Base-by-base conservation (phyloP, 2,329 filamentous ascomycete species). In the Teratosphaeria pseudoeucalypti region DNA sequence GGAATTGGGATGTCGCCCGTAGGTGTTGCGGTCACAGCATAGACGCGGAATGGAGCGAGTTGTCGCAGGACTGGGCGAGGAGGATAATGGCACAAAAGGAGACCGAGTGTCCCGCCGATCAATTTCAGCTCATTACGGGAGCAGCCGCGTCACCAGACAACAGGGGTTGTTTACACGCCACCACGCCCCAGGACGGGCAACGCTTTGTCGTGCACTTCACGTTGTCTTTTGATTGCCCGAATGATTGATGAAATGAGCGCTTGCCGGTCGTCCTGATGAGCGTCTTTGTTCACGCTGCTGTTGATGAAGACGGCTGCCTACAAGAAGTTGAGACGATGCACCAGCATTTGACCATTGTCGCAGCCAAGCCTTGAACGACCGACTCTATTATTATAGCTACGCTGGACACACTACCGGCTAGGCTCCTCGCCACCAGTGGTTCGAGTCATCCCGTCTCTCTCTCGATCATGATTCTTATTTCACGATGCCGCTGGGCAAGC, bases 1-100 rank as follows among this genome's bases (percentile, higher is more conserved):
- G 60, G 60, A 62, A 62, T 60, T 52, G 47, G 54, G 55, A 43
- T 32, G 39, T 58, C 56, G 58, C 29, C 16, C 34, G 27, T 29
- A 53, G 47, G 57, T 54, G 49, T 34, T 32, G 47, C 32, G 57
- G 23, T 55, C 57, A 55, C 57, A 55, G 57, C 53, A 32, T 32
- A 32, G 53, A 54, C 34, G 23, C 53, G 53, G 53, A 9, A 26
- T 23, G 2, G 43, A 49, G 5, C 16, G 53, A 32, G 53, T 54
- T 54, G 53, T 32, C 34, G 53, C 53, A 54, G 52, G 53, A 54
- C 16, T 32, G 27, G 29, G 29, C 26, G 53, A 19, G 53, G 26
- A 16, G 27, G 27, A 37, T n/a, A 26, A 37, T 32, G 53, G 27
- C 19, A 54, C 53, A 54, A 54, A 54, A 32, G 53, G 53, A 54